Evolutionary conservation across 2,329 filamentous ascomycete species (phyloP).

Genomic region (Lomentospora prolificans): DNA sequence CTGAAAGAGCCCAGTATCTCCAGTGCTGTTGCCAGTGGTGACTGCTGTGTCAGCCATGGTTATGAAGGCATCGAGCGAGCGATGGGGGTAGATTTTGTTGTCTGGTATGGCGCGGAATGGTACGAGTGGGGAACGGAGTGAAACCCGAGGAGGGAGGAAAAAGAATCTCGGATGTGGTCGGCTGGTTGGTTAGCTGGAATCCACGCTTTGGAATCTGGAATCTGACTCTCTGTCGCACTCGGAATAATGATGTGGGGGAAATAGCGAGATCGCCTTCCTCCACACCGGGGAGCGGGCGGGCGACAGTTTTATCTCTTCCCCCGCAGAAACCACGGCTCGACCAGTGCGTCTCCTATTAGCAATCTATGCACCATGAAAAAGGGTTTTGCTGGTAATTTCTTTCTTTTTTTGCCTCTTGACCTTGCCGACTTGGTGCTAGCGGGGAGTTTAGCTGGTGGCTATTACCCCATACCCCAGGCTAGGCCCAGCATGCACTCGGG

Average conservation of each 20-base stretch:
- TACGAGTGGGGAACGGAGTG: not conserved
- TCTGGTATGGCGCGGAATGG: not conserved
- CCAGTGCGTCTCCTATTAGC: no score
- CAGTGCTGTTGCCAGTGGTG: not conserved
- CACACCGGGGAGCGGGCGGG: not conserved
- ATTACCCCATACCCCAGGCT: not conserved
- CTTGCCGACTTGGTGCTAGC: not conserved
- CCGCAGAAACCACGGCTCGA: no score
- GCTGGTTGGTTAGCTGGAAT: not conserved
- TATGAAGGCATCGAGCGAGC: not conserved
- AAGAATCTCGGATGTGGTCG: not conserved
- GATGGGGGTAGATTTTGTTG: not conserved
- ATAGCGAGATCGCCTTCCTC: not conserved
- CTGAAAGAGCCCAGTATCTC: constrained; percentile 14
- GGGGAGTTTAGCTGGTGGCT: not conserved
- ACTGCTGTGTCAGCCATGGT: not conserved
- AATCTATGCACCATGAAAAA: no score
- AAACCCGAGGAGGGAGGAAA: no score
- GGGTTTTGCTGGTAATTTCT: no score
- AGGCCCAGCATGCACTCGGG: not conserved
- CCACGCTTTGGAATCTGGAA: no score
- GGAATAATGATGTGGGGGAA: not conserved
- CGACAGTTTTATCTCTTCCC: not conserved
- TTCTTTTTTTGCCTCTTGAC: not conserved
- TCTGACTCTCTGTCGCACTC: no score